Conservation (phyloP, 163 green algal genomes). For the Dunaliella salina region DNA sequence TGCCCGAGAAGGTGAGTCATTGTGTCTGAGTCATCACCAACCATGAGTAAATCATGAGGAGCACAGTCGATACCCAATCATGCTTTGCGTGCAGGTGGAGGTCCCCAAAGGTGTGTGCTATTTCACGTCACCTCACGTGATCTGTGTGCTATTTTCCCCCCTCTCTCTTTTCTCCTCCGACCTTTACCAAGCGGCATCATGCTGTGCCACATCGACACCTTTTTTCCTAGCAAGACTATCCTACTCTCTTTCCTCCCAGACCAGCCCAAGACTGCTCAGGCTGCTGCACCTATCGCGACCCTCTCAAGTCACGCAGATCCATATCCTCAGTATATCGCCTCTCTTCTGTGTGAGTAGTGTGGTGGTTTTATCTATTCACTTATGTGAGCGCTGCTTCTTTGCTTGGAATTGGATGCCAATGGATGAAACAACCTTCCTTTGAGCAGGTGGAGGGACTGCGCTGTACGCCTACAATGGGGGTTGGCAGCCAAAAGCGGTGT, state of each 20-base stretch:
- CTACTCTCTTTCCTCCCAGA: not conserved
- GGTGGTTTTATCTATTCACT: not conserved
- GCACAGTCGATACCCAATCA: not conserved
- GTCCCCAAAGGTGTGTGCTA: not conserved
- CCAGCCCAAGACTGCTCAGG: not conserved
- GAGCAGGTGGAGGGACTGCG: not conserved
- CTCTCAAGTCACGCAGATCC: not conserved
- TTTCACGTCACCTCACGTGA: not conserved
- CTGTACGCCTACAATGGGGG: not conserved
- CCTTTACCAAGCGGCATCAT: not conserved
- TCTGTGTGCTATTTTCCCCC: not conserved
- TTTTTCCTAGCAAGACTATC: too few relatives aligned
- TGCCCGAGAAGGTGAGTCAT: not conserved
- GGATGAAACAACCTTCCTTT: not conserved
- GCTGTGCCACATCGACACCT: not conserved
- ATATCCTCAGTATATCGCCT: not conserved
- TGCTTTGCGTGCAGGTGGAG: not conserved
- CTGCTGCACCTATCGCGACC: not conserved
- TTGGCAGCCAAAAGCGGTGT: not conserved
- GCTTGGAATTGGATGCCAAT: not conserved
- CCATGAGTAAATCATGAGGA: not conserved
- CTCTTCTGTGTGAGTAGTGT: not conserved
- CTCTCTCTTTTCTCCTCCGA: not conserved
- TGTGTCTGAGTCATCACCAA: not conserved
- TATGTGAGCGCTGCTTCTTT: not conserved